Percentiles rank a stretch among this genome's conserved stretches.
phyloP scores from a whole-genome alignment of 495 filamentous ascomycete species.

The Saxophila tyrrhenica region DNA sequence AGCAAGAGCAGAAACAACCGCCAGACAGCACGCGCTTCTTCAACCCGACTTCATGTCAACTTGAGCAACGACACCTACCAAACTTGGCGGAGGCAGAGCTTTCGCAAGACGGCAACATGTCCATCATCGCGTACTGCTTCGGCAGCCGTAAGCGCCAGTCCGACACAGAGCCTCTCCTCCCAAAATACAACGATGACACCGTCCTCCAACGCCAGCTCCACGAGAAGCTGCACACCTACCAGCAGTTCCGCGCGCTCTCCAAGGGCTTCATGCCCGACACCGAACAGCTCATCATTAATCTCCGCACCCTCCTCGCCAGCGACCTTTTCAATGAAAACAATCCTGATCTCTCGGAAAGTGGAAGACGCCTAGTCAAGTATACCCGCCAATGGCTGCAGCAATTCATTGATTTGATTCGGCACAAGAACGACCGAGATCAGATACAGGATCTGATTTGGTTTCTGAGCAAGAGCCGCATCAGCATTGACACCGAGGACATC shows the following conservation, averaged over 20 bases:
- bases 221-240: slow-evolving; percentile 82
- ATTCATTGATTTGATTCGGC: slow-evolving; percentile 62
- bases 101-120: too few relatives aligned
- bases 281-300: slow-evolving; percentile 69
- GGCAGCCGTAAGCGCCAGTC: slow-evolving; percentile 32
- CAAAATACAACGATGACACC: slow-evolving; percentile 77
- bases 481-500: slow-evolving; percentile 57
- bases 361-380: slow-evolving; percentile 60
- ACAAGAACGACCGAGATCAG: slow-evolving; percentile 78
- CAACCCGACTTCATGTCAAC: too few relatives aligned
- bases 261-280: slow-evolving; percentile 88
- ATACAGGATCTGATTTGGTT: slow-evolving; percentile 90
- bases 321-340: slow-evolving; percentile 69
- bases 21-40: too few relatives aligned
- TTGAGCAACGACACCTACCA: background rate
- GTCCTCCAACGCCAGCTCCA: slow-evolving; percentile 62
- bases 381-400: slow-evolving; percentile 57
- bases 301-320: slow-evolving; percentile 66
- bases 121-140: slow-evolving; percentile 44
- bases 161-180: slow-evolving; percentile 61
- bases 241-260: slow-evolving; percentile 73
- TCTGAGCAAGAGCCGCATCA: slow-evolving; percentile 56
- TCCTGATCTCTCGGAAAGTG: slow-evolving; percentile 63
- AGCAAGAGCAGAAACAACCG: too few relatives aligned
- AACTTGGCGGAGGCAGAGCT: too few relatives aligned